Evolutionary conservation across 1,284 basidiomycete species (phyloP), one percentile per base, ranked within the genome.

Genomic region (Ceratobasidium sp.): DNA sequence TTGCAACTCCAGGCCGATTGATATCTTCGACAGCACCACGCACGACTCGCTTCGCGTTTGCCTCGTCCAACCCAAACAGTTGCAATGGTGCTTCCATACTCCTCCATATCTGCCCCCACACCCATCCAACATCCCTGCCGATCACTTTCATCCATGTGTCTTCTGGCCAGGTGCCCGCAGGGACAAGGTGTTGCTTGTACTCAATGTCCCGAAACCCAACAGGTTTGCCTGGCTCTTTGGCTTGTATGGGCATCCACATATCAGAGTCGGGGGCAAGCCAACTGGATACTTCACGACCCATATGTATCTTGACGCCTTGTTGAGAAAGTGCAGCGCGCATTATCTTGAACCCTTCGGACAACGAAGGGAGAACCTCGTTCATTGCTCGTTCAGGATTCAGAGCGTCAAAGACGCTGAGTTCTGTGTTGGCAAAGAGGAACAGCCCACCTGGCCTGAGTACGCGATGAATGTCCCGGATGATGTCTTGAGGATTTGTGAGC

Each of bases 61-160:
- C 66, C 17, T 25, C 9, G 9, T 15, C 34, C 34, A 54, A 6
- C 15, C 66, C 66, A 54, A 43, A 68, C 46, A 68, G 17, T 22
- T 54, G 66, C 19, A 68, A 37, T 8, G 66, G 66, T 15, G 25
- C 66, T 17, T 68, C 46, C 66, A 68, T 68, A 19, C 66, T 68
- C 32, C 37, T 49, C 52, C 52, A 54, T 22, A 54, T 54, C 7
- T 2, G 1, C 29, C 29, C 29, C 52, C 52, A 54, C 22, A 6
- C 11, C 22, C 29, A 3, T 7, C 22, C 22, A 19, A 22, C 52
- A 2, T 29, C 7, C 11, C 52, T 54, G 2, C 52, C 52, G 2
- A 54, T 9, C n/a, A 7, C 22, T 29, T 54, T 54, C 7, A 5
- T 29, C 1, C 13, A 9, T 11, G 22, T 7, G 22, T 54, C 52